Evolutionary conservation across 2,329 filamentous ascomycete genomes (phyloP).

Genomic region (Scedosporium minutisporum): DNA sequence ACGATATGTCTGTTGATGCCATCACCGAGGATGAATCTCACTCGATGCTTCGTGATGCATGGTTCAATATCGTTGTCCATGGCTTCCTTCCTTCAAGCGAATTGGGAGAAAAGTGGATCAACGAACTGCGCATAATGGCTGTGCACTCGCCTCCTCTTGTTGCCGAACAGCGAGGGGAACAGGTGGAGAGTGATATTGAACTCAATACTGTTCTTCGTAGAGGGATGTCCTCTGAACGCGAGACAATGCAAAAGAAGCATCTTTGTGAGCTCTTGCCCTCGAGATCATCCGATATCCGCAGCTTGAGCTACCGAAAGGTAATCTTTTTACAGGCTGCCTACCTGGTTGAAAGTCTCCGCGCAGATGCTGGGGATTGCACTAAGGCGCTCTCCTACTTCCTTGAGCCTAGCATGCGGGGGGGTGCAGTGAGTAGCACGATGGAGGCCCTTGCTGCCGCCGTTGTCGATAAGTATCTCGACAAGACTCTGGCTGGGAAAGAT

Average conservation of each 20-base stretch:
- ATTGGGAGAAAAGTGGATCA: conserved; percentile 60
- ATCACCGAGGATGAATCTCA: conserved; percentile 58
- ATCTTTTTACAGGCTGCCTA: conserved; percentile 89
- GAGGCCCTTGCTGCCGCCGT: conserved; percentile 56
- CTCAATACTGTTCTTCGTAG: conserved; percentile 87
- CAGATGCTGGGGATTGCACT: conserved; percentile 79
- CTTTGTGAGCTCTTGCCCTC: conserved; percentile 65
- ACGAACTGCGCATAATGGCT: conserved; percentile 76
- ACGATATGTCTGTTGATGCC: conserved; percentile 42
- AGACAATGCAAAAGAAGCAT: conserved; percentile 69
- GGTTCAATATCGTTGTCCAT: conserved; percentile 97
- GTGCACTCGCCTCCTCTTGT: conserved; percentile 81
- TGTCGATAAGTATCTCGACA: conserved; percentile 69
- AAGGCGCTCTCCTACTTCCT: conserved; percentile 86
- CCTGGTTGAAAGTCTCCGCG: conserved; percentile 79
- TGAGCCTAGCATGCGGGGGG: conserved; percentile 71
- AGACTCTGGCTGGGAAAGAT: conserved; percentile 60
- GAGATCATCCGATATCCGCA: conserved; percentile 68
- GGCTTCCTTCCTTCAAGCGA: conserved; percentile 72
- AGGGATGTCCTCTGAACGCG: conserved; percentile 71
- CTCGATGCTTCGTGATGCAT: conserved; percentile 75
- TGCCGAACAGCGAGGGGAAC: conserved; percentile 77
- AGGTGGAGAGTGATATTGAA: conserved; percentile 92
- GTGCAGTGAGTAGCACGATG: conserved; percentile 55
- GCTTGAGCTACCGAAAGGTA: conserved; percentile 78